These are phyloP conservation scores for Xenosphaeropsis pyriputrescens DNA, from an alignment of 2,329 filamentous ascomycete species.

Conservation along the genomic window DNA sequence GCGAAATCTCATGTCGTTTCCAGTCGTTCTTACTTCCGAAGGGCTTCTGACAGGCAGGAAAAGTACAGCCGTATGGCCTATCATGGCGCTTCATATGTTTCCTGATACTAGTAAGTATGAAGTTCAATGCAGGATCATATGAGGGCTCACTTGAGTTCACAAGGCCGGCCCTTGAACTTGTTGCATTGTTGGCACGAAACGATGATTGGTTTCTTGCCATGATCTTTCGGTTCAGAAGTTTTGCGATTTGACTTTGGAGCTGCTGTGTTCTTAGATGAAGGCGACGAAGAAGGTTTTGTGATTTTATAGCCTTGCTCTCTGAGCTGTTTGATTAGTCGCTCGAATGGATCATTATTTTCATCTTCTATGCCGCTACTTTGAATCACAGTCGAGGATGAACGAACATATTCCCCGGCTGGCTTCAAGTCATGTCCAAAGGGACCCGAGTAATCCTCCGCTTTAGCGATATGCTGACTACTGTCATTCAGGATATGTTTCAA, in stretches of 20 bases:
- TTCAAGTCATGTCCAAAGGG: too few species aligned
- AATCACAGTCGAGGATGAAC: too few species aligned
- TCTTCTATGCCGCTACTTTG: too few species aligned
- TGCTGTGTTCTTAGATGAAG: not conserved
- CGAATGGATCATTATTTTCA: too few species aligned
- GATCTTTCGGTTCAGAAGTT: conserved; percentile 9
- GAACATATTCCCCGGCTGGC: too few species aligned
- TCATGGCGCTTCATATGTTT: conserved; percentile 77
- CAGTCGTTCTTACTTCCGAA: conserved; percentile 94
- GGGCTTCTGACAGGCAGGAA: conserved; percentile 46
- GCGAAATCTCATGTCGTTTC: conserved; percentile 78
- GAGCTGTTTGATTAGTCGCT: too few species aligned
- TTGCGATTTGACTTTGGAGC: conserved; percentile 6
- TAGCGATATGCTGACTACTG: too few species aligned
- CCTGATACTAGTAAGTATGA: conserved; percentile 24
- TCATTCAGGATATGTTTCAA: too few species aligned
- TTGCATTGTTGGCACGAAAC: conserved; percentile 24
- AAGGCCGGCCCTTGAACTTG: conserved; percentile 33
- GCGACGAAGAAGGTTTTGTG: not conserved
- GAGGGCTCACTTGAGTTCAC: conserved; percentile 38
- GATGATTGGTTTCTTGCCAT: conserved; percentile 12
- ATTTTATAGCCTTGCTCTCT: too few species aligned
- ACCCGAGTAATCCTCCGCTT: too few species aligned
- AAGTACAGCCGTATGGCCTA: conserved; percentile 73
- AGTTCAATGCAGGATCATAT: not conserved